phyloP scores from a whole-genome alignment of 2,329 filamentous ascomycete species.

The Cryphonectria carpinicola region DNA sequence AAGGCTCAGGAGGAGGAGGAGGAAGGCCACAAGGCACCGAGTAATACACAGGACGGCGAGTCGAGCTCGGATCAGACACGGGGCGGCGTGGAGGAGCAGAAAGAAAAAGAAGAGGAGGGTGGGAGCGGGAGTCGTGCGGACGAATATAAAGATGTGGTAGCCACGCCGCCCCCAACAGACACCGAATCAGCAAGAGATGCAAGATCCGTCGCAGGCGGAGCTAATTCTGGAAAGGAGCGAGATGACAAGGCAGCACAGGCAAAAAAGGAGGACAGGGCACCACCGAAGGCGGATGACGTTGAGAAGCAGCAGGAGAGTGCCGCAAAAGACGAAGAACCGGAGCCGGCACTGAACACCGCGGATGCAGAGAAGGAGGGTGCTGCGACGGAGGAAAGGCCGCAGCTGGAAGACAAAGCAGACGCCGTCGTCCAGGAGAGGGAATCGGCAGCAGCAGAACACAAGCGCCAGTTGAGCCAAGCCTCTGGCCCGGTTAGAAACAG shows the following conservation, averaged over 20 bases:
- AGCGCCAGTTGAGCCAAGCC: slow-evolving; percentile 38
- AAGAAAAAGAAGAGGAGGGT: slow-evolving; percentile 30
- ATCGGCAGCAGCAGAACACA: slow-evolving; percentile 37
- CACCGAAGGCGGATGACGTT: background rate
- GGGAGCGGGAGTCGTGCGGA: slow-evolving; percentile 31
- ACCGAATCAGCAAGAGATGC: background rate
- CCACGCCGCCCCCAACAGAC: slow-evolving; percentile 17
- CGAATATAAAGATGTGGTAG: slow-evolving; percentile 36
- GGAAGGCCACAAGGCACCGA: background rate
- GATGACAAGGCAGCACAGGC: background rate
- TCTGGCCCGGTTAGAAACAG: slow-evolving; percentile 31
- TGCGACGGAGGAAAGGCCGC: slow-evolving; percentile 29
- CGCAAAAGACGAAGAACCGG: background rate
- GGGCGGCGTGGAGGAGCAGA: slow-evolving; percentile 21
- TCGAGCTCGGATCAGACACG: slow-evolving; percentile 26
- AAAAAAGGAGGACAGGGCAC: background rate
- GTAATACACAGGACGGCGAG: slow-evolving; percentile 8
- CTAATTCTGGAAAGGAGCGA: background rate
- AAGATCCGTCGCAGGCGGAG: background rate
- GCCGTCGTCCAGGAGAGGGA: slow-evolving; percentile 30
- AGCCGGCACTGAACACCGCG: background rate
- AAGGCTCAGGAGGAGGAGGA: slow-evolving; percentile 14
- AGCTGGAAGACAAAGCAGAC: slow-evolving; percentile 10
- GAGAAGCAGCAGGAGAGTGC: background rate
- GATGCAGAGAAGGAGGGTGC: background rate